phyloP scores from a whole-genome alignment of 805 yeast genomes.

The Kockiozyma suomiensis region DNA sequence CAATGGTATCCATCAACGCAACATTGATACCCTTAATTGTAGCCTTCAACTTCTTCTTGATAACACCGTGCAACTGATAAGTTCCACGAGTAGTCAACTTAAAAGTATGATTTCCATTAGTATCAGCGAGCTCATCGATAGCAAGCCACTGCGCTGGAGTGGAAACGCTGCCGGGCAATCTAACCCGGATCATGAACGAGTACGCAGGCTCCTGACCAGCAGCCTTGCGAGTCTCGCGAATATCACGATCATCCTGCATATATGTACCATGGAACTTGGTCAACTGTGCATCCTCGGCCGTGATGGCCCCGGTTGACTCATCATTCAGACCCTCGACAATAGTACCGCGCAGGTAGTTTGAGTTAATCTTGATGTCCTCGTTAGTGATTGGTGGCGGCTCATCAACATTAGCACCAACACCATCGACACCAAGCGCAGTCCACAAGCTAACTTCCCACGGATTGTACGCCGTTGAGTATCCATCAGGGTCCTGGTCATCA shows the following conservation, averaged over 20 bases:
- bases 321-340: slow-evolving; percentile 84
- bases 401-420: slow-evolving; percentile 78
- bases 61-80: slow-evolving; percentile 92
- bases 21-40: slow-evolving; percentile 92
- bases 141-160: slow-evolving; percentile 87
- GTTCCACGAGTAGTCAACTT: slow-evolving; percentile 97
- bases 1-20: slow-evolving; percentile 87
- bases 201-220: slow-evolving; percentile 95
- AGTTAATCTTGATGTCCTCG: slow-evolving; percentile 90
- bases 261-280: slow-evolving; percentile 98
- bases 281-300: slow-evolving; percentile 88
- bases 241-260: slow-evolving; percentile 98
- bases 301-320: slow-evolving; percentile 83
- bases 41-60: slow-evolving; percentile 84
- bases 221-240: slow-evolving; percentile 88
- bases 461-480: slow-evolving; percentile 86
- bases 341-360: slow-evolving; percentile 89
- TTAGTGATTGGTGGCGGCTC: slow-evolving; percentile 89
- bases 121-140: slow-evolving; percentile 76
- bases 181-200: slow-evolving; percentile 94
- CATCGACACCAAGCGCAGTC: slow-evolving; percentile 86
- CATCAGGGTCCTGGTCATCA: slow-evolving; percentile 98
- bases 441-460: slow-evolving; percentile 84
- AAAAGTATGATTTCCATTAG: slow-evolving; percentile 88
- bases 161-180: slow-evolving; percentile 91